Evolutionary conservation across 2,329 filamentous ascomycete species (phyloP).

Genomic region (Graphiopsis chlorocephala): DNA sequence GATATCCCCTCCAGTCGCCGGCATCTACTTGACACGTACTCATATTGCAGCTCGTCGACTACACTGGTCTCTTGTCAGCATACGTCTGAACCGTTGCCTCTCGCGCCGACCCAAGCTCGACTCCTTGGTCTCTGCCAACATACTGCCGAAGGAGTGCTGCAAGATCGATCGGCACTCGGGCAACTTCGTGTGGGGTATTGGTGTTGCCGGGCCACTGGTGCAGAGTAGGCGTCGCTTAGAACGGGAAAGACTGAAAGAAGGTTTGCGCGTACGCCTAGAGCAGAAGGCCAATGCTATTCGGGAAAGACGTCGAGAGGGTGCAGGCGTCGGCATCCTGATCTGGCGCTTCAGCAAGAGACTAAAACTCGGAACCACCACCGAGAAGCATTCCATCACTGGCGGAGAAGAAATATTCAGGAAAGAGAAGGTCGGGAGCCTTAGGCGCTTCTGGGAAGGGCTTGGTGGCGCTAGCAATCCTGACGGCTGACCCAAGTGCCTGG

Average conservation of each 20-base stretch:
- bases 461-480: background rate
- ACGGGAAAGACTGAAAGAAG: slow-evolving; percentile 66
- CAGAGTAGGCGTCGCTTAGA: slow-evolving; percentile 62
- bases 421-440: slow-evolving; percentile 47
- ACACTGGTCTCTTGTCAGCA: slow-evolving; percentile 62
- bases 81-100: slow-evolving; percentile 62
- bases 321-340: slow-evolving; percentile 42
- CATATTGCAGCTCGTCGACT: slow-evolving; percentile 63
- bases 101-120: slow-evolving; percentile 59
- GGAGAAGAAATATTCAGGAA: slow-evolving; percentile 34
- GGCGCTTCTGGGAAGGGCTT: slow-evolving; percentile 65
- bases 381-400: background rate
- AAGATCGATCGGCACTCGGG: slow-evolving; percentile 32
- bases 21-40: slow-evolving; percentile 66
- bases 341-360: slow-evolving; percentile 40
- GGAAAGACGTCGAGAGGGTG: slow-evolving; percentile 34
- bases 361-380: slow-evolving; percentile 39
- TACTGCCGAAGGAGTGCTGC: slow-evolving; percentile 63
- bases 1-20: slow-evolving; percentile 60
- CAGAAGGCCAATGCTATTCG: slow-evolving; percentile 37
- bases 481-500: background rate
- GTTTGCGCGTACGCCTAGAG: slow-evolving; percentile 62
- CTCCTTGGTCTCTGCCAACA: slow-evolving; percentile 60
- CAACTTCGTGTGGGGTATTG: slow-evolving; percentile 34
- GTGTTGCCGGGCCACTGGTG: slow-evolving; percentile 60